These are phyloP conservation scores for Fragaria nilgerrensis DNA, from an alignment of 306 rosid species.

Conservation along the genomic window DNA sequence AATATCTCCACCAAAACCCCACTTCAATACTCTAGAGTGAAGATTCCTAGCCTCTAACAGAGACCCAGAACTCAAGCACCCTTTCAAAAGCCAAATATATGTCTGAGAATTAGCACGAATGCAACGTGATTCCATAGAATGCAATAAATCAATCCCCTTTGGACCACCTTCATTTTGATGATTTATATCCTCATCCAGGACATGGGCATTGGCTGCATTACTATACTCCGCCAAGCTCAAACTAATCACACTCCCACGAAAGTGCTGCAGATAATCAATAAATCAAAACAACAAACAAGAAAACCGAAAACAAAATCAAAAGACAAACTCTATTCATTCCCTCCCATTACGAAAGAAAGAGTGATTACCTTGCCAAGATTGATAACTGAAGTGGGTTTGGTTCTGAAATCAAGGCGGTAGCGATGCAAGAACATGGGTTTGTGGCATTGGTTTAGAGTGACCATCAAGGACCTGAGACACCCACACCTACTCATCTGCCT, in stretches of 20 bases:
- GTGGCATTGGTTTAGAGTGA: slow-evolving; percentile 17
- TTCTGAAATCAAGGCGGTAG: not conserved
- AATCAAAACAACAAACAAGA: not conserved
- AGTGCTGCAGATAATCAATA: slow-evolving; percentile 32
- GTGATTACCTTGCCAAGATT: slow-evolving; percentile 5
- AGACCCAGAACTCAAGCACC: slow-evolving; percentile 49
- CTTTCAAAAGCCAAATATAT: slow-evolving; percentile 68
- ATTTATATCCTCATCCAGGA: slow-evolving; percentile 26
- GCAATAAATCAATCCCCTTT: slow-evolving; percentile 47
- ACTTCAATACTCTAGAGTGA: slow-evolving; percentile 65
- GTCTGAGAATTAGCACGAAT: slow-evolving; percentile 71
- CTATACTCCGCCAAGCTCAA: slow-evolving; percentile 39
- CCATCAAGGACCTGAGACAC: slow-evolving; percentile 3
- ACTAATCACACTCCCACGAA: slow-evolving; percentile 20
- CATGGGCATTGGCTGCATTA: slow-evolving; percentile 35
- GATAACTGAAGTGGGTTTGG: slow-evolving; percentile 1
- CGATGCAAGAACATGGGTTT: not conserved
- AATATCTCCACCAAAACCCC: slow-evolving; percentile 51
- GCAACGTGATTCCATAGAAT: slow-evolving; percentile 61
- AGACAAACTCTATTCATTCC: too few relatives aligned
- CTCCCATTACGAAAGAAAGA: not conserved
- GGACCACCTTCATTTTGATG: slow-evolving; percentile 31
- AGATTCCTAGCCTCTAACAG: slow-evolving; percentile 49
- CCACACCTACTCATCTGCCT: slow-evolving; percentile 8
- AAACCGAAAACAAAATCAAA: not conserved